These are phyloP conservation scores for Ogataea pini DNA, from an alignment of 805 yeast species.

Conservation along the genomic window DNA sequence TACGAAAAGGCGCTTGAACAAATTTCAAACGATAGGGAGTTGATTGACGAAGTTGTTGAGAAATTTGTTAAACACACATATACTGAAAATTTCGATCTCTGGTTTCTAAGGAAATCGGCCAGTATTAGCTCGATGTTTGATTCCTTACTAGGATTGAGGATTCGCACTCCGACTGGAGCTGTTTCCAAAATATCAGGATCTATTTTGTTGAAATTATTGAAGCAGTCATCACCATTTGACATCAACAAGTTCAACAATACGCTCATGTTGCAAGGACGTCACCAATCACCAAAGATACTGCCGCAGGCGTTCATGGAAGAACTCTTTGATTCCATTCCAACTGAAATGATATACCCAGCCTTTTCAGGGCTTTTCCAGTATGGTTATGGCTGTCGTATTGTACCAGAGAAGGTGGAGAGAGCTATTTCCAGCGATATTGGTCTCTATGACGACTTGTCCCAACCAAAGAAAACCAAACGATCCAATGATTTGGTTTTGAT, in stretches of 20 bases:
- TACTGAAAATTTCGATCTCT: neutral
- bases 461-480: too few relatives aligned
- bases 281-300: neutral
- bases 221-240: neutral
- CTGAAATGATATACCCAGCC: neutral
- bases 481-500: neutral
- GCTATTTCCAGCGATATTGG: neutral
- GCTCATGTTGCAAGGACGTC: neutral
- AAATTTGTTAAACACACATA: neutral
- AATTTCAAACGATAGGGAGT: neutral
- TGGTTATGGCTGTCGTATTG: neutral
- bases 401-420: neutral
- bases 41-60: neutral
- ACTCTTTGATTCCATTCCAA: neutral
- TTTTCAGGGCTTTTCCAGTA: neutral
- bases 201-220: neutral
- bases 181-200: neutral
- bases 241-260: neutral
- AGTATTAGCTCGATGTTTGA: neutral
- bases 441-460: neutral
- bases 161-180: neutral
- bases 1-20: neutral
- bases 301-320: neutral
- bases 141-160: neutral
- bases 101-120: neutral